Evolutionary conservation across 2,329 filamentous ascomycete species (phyloP), one percentile per base, ranked within the genome.

Genomic region (Fusarium subtropicale): DNA sequence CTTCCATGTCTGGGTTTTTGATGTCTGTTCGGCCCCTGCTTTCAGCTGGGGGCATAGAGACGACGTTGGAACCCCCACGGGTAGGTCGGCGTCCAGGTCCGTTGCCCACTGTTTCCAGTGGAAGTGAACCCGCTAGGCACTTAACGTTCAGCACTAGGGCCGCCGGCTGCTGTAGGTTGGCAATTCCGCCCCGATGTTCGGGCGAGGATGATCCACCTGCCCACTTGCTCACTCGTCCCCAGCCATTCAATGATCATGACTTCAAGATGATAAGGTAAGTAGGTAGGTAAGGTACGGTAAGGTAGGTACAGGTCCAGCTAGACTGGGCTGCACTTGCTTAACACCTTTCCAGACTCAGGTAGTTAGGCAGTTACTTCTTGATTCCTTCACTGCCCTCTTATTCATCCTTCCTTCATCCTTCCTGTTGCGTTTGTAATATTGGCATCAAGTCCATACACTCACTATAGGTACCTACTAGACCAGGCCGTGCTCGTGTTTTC

Each of bases 221-320:
- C 28, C 46, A 61, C 36, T 48, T 60, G 42, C 46, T 20, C 46
- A 61, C 36, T 53, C 50, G 34, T 38, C 31, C 47, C 57, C 51
- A 66, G 39, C 61, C 66, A 62, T 62, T 61, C 56, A 69, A 38
- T 55, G 61, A 58, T 69, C 66, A 69, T 70, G 66, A 70, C 57
- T 59, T 64, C 47, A 45, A 58, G 44, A 44, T 70, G 67, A 64
- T 56, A 66, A 69, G 38, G 50, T 56, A 47, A 42, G 62, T 68
- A 47, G 20, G 20, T 22, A 22, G 20, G 31, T 33, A 33, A 33
- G 31, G 7, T 33, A 36, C 18, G n/a, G 36, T 39, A 39, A 39
- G 36, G 36, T n/a, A 39, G 36, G n/a, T 20, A 39, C n/a, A 39
- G 28, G 28, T 30, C 36, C n/a, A 31, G 28, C 11, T 50, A 34